These are phyloP conservation scores for Schizophyllum amplum DNA, from an alignment of 1,284 basidiomycete genomes.

Conservation along the genomic window DNA sequence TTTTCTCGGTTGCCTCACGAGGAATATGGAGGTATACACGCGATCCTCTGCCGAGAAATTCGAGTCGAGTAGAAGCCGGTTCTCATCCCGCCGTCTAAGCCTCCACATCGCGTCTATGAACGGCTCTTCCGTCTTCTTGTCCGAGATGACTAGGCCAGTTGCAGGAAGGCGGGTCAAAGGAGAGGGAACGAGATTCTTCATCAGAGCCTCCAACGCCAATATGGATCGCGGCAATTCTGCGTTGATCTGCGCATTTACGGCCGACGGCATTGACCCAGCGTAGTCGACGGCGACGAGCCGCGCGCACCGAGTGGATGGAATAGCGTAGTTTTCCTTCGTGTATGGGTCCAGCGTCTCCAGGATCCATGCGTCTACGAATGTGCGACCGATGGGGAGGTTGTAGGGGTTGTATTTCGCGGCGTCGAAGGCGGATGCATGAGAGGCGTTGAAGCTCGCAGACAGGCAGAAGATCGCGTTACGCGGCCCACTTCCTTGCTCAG, in stretches of 20 bases:
- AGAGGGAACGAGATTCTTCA: slow-evolving; percentile 54
- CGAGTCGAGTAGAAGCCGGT: slow-evolving; percentile 42
- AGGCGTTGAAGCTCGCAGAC: slow-evolving; percentile 67
- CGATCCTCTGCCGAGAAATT: slow-evolving; percentile 40
- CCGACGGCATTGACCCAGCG: slow-evolving; percentile 78
- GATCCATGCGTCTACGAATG: slow-evolving; percentile 94
- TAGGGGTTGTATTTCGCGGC: slow-evolving; percentile 74
- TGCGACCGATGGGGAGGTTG: slow-evolving; percentile 67
- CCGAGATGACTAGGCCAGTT: slow-evolving; percentile 46
- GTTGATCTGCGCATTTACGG: slow-evolving; percentile 87
- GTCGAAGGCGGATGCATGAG: slow-evolving; percentile 49
- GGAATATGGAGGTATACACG: slow-evolving; percentile 26
- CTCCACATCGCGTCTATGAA: slow-evolving; percentile 40
- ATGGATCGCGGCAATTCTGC: slow-evolving; percentile 64
- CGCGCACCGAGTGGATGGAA: slow-evolving; percentile 90
- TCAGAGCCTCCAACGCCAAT: slow-evolving; percentile 60
- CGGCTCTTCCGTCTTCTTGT: slow-evolving; percentile 38
- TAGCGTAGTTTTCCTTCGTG: slow-evolving; percentile 89
- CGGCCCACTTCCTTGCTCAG: slow-evolving; percentile 28
- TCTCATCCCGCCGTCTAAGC: slow-evolving; percentile 48
- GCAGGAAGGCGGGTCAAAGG: slow-evolving; percentile 64
- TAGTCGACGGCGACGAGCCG: slow-evolving; percentile 87
- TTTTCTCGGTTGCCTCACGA: not conserved
- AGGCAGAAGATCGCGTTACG: slow-evolving; percentile 67
- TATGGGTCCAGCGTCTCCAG: slow-evolving; percentile 97